Conservation (phyloP, 1,284 basidiomycete genomes). For the Exobasidium rhododendri region DNA sequence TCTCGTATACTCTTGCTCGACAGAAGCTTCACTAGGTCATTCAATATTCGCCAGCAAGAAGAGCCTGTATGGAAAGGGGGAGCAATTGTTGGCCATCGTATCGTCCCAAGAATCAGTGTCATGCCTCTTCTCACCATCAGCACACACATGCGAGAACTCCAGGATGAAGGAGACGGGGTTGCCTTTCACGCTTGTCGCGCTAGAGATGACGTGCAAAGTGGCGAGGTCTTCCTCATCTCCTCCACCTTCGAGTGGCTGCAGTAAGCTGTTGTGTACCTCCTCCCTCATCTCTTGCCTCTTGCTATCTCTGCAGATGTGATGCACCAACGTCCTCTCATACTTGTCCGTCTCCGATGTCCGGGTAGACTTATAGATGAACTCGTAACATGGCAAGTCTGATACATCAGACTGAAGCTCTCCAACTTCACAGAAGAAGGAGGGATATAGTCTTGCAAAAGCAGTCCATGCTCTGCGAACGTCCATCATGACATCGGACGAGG, state of each 20-base stretch:
- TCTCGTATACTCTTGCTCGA: background rate
- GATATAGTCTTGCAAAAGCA: background rate
- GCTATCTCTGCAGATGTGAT: background rate
- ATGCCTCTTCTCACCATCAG: background rate
- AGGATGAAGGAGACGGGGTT: background rate
- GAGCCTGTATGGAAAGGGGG: no score
- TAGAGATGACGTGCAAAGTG: background rate
- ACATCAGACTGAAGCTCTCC: background rate
- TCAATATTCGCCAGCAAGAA: background rate
- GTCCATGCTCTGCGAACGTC: background rate
- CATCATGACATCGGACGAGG: background rate
- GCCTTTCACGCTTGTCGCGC: background rate
- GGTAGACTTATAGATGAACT: background rate
- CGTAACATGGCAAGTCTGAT: no score
- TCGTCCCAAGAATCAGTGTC: no score
- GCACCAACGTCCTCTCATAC: background rate
- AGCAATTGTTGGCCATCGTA: no score
- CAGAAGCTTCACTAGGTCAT: background rate
- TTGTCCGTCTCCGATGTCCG: background rate
- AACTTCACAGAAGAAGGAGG: background rate
- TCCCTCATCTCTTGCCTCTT: background rate
- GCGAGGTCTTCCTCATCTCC: background rate
- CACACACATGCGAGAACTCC: background rate
- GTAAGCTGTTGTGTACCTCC: background rate
- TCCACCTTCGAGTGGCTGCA: background rate